Percentiles rank a stretch among this genome's conserved stretches.
Evolutionary conservation across 1,139 yeast species (phyloP).

Genomic region (Keqinozyma sinolaborantium): DNA sequence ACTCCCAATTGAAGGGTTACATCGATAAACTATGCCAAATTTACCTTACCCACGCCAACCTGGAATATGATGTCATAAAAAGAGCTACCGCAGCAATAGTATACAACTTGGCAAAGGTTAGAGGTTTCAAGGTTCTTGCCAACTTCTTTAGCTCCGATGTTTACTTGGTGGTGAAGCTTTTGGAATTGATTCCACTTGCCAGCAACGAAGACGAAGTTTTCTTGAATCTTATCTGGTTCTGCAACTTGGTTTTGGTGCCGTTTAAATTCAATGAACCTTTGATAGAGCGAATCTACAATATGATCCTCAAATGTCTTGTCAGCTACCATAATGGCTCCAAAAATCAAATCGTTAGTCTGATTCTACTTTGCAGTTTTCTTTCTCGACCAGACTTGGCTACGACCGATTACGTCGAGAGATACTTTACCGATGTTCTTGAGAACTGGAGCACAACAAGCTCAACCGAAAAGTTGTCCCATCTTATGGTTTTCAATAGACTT

Average conservation of each 20-base stretch:
- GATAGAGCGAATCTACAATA: constrained; percentile 27
- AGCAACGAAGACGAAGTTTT: constrained; percentile 55
- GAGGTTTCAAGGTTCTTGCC: constrained; percentile 60
- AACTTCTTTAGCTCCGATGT: constrained; percentile 62
- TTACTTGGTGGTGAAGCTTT: constrained; percentile 37
- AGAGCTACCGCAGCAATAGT: constrained; percentile 28
- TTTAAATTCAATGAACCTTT: constrained; percentile 49
- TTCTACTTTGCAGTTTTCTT: constrained; percentile 32
- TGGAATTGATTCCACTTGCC: constrained; percentile 15
- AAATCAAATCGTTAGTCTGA: constrained; percentile 31
- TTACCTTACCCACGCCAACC: constrained; percentile 17
- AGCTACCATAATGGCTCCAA: constrained; percentile 23
- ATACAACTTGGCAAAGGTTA: constrained; percentile 60
- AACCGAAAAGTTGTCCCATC: constrained; percentile 28
- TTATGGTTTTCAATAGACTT: constrained; percentile 35
- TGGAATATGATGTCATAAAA: constrained; percentile 1
- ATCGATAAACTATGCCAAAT: constrained; percentile 23
- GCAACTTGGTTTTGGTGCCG: constrained; percentile 67
- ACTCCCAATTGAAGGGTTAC: constrained; percentile 30
- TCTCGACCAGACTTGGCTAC: constrained; percentile 26
- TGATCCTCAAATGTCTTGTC: constrained; percentile 26
- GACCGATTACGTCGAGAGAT: constrained; percentile 14
- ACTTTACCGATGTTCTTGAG: constrained; percentile 12
- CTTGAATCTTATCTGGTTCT: constrained; percentile 68
- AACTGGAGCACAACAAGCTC: constrained; percentile 15